These are phyloP conservation scores for Tetracentron sinense DNA, from an alignment of 164 flowering plant genomes.

Conservation along the genomic window DNA sequence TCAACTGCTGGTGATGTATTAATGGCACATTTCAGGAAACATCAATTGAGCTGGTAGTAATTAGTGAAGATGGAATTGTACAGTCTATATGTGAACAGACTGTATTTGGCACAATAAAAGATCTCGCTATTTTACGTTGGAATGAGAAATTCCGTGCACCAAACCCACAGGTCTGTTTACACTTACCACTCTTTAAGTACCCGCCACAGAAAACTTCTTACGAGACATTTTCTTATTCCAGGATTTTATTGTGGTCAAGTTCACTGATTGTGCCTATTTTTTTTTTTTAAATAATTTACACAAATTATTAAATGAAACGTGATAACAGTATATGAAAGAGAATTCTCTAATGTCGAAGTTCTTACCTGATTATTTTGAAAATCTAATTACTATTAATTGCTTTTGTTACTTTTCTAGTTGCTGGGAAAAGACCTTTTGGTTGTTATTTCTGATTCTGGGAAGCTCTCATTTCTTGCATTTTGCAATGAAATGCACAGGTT, in stretches of 20 bases:
- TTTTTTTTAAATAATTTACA: background rate
- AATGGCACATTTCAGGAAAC: slow-evolving; percentile 61
- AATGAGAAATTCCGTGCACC: slow-evolving; percentile 41
- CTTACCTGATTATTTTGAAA: slow-evolving; percentile 1
- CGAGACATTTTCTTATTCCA: background rate
- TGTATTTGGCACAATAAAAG: slow-evolving; percentile 89
- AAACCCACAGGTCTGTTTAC: slow-evolving; percentile 48
- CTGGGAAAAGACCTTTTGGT: slow-evolving; percentile 68
- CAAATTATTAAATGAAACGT: too few relatives aligned
- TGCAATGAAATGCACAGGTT: slow-evolving; percentile 96
- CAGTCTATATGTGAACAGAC: slow-evolving; percentile 88
- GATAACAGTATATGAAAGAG: too few relatives aligned
- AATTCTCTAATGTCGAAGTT: background rate
- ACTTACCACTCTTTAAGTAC: background rate
- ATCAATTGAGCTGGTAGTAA: slow-evolving; percentile 72
- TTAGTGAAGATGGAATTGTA: slow-evolving; percentile 77
- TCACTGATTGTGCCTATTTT: background rate
- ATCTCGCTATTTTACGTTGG: slow-evolving; percentile 68
- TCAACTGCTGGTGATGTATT: slow-evolving; percentile 6
- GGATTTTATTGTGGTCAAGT: background rate
- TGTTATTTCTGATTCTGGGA: slow-evolving; percentile 90
- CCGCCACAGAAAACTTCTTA: background rate
- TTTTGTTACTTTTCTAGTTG: slow-evolving; percentile 33
- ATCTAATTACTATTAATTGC: background rate
- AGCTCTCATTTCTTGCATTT: slow-evolving; percentile 80